Conservation (phyloP, 805 yeast species). For the Brettanomyces nanus region DNA sequence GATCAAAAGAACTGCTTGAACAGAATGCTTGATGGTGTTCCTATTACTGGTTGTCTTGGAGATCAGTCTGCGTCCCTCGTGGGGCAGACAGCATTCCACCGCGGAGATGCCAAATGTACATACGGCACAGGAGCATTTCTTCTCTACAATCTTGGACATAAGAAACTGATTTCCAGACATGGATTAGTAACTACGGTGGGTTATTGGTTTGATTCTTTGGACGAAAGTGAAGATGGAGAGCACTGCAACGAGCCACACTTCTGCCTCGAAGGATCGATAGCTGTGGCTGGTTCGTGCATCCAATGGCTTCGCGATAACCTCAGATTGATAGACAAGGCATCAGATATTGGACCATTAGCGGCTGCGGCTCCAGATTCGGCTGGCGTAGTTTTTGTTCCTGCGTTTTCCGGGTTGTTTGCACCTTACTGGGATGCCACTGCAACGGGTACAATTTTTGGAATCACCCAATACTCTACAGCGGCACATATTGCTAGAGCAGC, state of each 20-base stretch:
- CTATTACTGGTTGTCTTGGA: slow-evolving; percentile 85
- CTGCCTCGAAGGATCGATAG: slow-evolving; percentile 92
- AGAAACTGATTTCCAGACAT: slow-evolving; percentile 60
- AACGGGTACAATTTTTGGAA: slow-evolving; percentile 86
- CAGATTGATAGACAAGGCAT: slow-evolving; percentile 69
- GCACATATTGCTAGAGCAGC: slow-evolving; percentile 93
- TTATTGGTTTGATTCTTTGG: slow-evolving; percentile 74
- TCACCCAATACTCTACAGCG: slow-evolving; percentile 87
- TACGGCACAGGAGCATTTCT: slow-evolving; percentile 95
- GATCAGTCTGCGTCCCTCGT: slow-evolving; percentile 92
- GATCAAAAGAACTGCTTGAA: slow-evolving; percentile 35
- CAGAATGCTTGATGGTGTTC: slow-evolving; percentile 47
- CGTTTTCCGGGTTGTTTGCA: slow-evolving; percentile 88
- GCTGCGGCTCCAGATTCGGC: slow-evolving; percentile 73
- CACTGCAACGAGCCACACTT: slow-evolving; percentile 55
- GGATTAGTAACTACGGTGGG: slow-evolving; percentile 89
- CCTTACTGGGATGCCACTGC: slow-evolving; percentile 95
- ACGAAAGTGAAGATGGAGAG: slow-evolving; percentile 29
- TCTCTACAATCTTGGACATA: slow-evolving; percentile 76
- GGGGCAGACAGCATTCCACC: slow-evolving; percentile 79
- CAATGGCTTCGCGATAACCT: slow-evolving; percentile 93
- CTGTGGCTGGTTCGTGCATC: slow-evolving; percentile 91
- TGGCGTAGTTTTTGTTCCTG: slow-evolving; percentile 92
- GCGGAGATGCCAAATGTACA: slow-evolving; percentile 89
- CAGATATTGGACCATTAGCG: slow-evolving; percentile 87